Base-by-base conservation (phyloP, 163 green algal species). In the Volvox carteri region DNA sequence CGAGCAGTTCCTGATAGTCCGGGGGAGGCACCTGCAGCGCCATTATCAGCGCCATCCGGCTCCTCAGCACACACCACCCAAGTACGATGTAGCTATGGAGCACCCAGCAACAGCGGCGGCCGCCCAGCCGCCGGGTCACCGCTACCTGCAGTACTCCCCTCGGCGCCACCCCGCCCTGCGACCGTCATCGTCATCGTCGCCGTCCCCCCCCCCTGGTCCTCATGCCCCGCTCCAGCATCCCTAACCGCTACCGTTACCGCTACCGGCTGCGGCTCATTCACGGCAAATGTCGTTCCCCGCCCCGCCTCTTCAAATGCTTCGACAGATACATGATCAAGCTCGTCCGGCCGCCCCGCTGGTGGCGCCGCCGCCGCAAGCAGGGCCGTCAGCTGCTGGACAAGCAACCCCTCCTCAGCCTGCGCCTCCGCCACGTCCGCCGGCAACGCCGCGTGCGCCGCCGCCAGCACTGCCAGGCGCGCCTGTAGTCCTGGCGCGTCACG, bases 321-420 rank as follows among this genome's bases (percentile, higher is more conserved):
- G 6, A 74, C 68, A 9, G 33, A 62, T 23, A 88, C 37, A 19
- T 81, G 48, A 52, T 88, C 83, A 0, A 0, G 9, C 0, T 44
- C 83, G 35, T 81, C 83, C 44, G 83, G 44, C 68, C 6, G 48
- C 48, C 16, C 3, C 50, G 37, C 33, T 23, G 81, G 81, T 37
- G 83, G 65, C 83, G 67, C 50, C 83, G 68, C 62, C 50, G 48
- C 83, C 50, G 68, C 83, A 67, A 88, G 28, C 68, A 42, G 1
- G 48, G 3, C 68, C 35, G 25, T 52, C 83, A 88, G 68, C 35
- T 21, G 37, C 68, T 1, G 23, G 48, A 81, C 12, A 35, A 50
- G 30, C 68, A n/a, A 46, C 50, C 42, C 19, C 83, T 88, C 83
- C 68, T 88, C 68, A 35, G 46, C 68, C 68, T 46, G 68, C 68